These are phyloP conservation scores for Camellia japonica DNA, from an alignment of 148 eudicot genomes.

Conservation along the genomic window DNA sequence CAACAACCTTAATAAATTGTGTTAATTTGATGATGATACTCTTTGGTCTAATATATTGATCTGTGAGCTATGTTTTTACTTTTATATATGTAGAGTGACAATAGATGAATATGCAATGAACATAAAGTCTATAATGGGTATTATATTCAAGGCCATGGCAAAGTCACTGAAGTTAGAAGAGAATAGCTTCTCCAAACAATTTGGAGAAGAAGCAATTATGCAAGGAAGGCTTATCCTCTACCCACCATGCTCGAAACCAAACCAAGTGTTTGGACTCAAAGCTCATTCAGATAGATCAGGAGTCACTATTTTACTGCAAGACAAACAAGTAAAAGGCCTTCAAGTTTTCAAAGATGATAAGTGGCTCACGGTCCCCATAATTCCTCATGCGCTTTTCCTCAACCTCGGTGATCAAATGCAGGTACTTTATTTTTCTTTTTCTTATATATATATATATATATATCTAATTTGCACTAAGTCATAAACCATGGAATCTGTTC, in stretches of 20 bases:
- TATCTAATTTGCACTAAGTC: background rate
- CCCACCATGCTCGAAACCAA: conserved; percentile 30
- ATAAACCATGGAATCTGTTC: background rate
- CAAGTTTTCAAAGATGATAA: conserved; percentile 43
- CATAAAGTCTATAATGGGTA: conserved; percentile 16
- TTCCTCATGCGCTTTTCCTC: conserved; percentile 41
- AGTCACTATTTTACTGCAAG: conserved; percentile 39
- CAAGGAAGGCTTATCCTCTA: conserved; percentile 34
- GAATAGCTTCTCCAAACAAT: conserved; percentile 16
- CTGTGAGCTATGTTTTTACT: background rate
- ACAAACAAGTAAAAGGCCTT: conserved; percentile 40
- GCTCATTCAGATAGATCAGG: conserved; percentile 44
- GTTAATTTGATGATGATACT: too few relatives aligned
- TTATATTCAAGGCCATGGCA: conserved; percentile 26
- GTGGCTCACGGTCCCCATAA: conserved; percentile 43
- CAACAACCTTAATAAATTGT: too few relatives aligned
- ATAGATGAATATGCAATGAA: conserved; percentile 30
- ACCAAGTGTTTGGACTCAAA: conserved; percentile 37
- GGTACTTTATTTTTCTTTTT: background rate
- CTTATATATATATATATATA: too few relatives aligned
- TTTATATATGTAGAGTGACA: conserved; percentile 20
- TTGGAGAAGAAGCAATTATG: conserved; percentile 28
- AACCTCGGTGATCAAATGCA: conserved; percentile 40
- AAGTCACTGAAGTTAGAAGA: conserved; percentile 29
- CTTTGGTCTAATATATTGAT: background rate